phyloP scores from a whole-genome alignment of 179 eudicot genomes.

The Dionaea muscipula region DNA sequence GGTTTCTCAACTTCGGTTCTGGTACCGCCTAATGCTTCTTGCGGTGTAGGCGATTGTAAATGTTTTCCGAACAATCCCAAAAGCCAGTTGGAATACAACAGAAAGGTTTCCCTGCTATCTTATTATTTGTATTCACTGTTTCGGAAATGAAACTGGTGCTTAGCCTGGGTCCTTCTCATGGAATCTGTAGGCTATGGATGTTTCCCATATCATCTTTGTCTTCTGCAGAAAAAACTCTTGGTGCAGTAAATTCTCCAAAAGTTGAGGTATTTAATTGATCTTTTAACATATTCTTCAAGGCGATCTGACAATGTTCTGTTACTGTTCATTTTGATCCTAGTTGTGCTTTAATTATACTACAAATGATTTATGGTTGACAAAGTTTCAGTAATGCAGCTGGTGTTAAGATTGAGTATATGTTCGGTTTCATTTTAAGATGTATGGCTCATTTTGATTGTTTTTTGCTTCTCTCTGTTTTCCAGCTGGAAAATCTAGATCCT shows the following conservation, averaged over 20 bases:
- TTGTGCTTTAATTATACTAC: background rate
- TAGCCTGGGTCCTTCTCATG: constrained; percentile 13
- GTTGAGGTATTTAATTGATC: constrained; percentile 43
- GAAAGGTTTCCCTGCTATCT: constrained; percentile 49
- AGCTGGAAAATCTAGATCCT: constrained; percentile 81
- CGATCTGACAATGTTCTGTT: too few relatives aligned
- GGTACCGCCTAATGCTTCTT: constrained; percentile 3
- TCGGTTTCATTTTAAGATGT: background rate
- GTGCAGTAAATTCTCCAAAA: constrained; percentile 34
- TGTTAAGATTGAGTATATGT: background rate
- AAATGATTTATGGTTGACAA: background rate
- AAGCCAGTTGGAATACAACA: constrained; percentile 80
- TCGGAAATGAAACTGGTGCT: constrained; percentile 4
- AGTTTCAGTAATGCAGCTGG: background rate
- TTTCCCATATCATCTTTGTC: constrained; percentile 66
- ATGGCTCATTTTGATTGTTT: background rate
- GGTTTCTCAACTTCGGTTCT: constrained; percentile 13
- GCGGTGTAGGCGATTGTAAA: constrained; percentile 46
- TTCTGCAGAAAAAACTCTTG: constrained; percentile 58
- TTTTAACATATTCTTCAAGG: too few relatives aligned
- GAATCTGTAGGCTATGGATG: constrained; percentile 68
- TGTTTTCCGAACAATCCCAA: constrained; percentile 65
- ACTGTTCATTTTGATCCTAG: too few relatives aligned
- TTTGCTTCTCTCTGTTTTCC: constrained; percentile 5
- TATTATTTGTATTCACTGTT: constrained; percentile 2